Conservation (phyloP, 2,329 filamentous ascomycete species). For the Chaetomiaceae sp. region DNA sequence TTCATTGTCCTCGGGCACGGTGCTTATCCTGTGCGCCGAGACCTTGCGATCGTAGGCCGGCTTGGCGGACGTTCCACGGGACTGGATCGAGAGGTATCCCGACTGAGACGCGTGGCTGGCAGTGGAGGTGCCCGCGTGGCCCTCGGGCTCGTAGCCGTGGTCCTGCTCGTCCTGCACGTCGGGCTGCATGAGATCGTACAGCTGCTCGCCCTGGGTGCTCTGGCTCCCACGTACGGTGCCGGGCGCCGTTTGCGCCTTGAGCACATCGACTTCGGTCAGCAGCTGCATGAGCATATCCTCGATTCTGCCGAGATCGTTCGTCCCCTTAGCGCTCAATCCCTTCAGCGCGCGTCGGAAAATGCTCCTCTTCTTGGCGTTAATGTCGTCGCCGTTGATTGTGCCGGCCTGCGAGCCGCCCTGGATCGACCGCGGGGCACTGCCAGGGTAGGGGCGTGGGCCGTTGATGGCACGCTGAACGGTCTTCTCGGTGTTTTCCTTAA, state of each 20-base stretch:
- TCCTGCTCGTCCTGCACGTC: constrained; percentile 61
- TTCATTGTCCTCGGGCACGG: constrained; percentile 77
- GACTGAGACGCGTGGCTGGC: constrained; percentile 69
- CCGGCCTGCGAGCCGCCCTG: constrained; percentile 51
- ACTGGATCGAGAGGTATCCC: constrained; percentile 62
- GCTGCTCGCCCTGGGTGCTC: constrained; percentile 52
- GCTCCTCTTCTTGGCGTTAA: constrained; percentile 75
- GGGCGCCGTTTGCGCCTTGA: constrained; percentile 56
- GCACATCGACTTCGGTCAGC: constrained; percentile 81
- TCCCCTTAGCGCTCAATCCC: constrained; percentile 79
- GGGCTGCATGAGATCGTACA: constrained; percentile 62
- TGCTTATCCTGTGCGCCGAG: constrained; percentile 80
- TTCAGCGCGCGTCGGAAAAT: constrained; percentile 93
- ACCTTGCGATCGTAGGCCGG: constrained; percentile 49
- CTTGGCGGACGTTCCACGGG: constrained; percentile 39
- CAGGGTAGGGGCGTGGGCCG: constrained; percentile 78
- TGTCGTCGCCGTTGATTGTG: constrained; percentile 43
- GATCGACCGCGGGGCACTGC: constrained; percentile 54
- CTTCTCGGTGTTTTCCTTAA: constrained; percentile 82
- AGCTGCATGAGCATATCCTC: constrained; percentile 90
- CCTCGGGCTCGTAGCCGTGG: constrained; percentile 77
- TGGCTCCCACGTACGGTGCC: constrained; percentile 26
- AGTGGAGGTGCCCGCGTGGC: constrained; percentile 67
- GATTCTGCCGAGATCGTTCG: constrained; percentile 80
- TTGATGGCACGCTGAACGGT: constrained; percentile 76